These are phyloP conservation scores for Phoma sp. DNA, from an alignment of 2,329 filamentous ascomycete species.

Conservation along the genomic window DNA sequence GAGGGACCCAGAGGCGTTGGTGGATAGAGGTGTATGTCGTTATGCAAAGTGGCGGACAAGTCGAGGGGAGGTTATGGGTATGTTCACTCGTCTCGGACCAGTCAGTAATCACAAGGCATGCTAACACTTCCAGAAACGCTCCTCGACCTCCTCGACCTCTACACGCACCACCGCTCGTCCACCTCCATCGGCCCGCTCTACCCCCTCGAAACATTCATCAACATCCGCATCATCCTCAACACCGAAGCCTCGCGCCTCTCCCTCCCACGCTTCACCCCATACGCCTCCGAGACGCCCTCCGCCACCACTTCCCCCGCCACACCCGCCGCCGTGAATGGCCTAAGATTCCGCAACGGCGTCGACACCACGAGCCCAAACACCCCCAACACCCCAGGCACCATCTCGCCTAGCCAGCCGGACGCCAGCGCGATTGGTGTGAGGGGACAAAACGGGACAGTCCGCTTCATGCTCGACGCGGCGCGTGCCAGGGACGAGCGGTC, in stretches of 20 bases:
- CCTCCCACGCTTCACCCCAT: constrained; percentile 67
- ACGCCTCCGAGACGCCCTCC: constrained; percentile 42
- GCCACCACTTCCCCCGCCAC: constrained; percentile 16
- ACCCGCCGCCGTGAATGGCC: constrained; percentile 28
- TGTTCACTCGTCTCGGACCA: not conserved
- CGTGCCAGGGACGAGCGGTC: constrained; percentile 75
- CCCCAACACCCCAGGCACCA: constrained; percentile 56
- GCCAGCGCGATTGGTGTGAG: constrained; percentile 47
- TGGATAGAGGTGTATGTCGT: constrained; percentile 53
- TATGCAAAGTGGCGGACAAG: constrained; percentile 57
- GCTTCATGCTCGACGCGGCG: constrained; percentile 87
- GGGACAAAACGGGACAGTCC: constrained; percentile 75
- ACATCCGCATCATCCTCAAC: constrained; percentile 86
- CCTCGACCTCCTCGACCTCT: constrained; percentile 89
- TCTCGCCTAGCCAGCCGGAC: constrained; percentile 49
- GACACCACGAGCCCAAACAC: constrained; percentile 43
- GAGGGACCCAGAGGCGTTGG: constrained; percentile 59
- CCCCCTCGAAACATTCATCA: constrained; percentile 80
- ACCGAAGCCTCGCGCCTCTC: constrained; percentile 73
- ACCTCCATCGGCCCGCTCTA: constrained; percentile 78
- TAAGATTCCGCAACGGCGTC: constrained; percentile 45
- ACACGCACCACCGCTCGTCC: constrained; percentile 79
- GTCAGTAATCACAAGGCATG: not conserved
- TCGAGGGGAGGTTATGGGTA: constrained; percentile 56
- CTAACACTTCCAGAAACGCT: constrained; percentile 72